These are phyloP conservation scores for Xylaria grammica DNA, from an alignment of 495 filamentous ascomycete species.

Conservation along the genomic window DNA sequence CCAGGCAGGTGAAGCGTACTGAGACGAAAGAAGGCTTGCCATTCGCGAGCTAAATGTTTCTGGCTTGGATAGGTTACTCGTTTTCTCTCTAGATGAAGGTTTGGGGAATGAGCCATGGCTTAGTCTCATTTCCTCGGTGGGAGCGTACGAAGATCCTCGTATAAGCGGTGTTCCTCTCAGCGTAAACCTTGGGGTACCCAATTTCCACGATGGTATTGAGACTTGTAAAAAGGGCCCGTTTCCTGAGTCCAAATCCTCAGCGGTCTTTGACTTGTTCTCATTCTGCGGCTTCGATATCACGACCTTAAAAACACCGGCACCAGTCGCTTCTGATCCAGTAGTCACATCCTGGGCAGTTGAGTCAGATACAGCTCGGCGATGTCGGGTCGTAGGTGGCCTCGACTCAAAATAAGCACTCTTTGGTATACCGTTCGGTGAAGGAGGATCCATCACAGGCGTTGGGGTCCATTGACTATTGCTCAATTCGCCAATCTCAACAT, in stretches of 20 bases:
- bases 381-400: constrained; percentile 34
- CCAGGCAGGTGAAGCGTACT: constrained; percentile 31
- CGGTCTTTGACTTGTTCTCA: constrained; percentile 64
- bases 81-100: constrained; percentile 29
- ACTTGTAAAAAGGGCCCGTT: constrained; percentile 69
- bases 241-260: constrained; percentile 57
- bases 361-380: constrained; percentile 56
- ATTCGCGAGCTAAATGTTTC: constrained; percentile 37
- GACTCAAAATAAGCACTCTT: constrained; percentile 38
- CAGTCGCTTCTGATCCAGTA: constrained; percentile 54
- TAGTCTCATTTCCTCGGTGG: constrained; percentile 54
- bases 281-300: constrained; percentile 78
- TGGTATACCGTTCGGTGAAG: constrained; percentile 35
- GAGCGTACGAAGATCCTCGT: constrained; percentile 72
- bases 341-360: constrained; percentile 52
- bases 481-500: constrained; percentile 51
- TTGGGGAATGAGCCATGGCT: constrained; percentile 51
- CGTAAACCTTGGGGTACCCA: constrained; percentile 85
- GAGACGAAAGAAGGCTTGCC: constrained; percentile 35
- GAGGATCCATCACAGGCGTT: constrained; percentile 36
- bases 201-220: constrained; percentile 83
- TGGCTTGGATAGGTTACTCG: constrained; percentile 28
- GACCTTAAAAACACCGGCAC: constrained; percentile 75
- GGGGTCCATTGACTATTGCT: constrained; percentile 47
- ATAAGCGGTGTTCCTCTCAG: constrained; percentile 77